Percentiles rank a stretch among this genome's conserved stretches.
Evolutionary conservation across 345 rosid species (phyloP).

Genomic region (Pugionium cornutum): DNA sequence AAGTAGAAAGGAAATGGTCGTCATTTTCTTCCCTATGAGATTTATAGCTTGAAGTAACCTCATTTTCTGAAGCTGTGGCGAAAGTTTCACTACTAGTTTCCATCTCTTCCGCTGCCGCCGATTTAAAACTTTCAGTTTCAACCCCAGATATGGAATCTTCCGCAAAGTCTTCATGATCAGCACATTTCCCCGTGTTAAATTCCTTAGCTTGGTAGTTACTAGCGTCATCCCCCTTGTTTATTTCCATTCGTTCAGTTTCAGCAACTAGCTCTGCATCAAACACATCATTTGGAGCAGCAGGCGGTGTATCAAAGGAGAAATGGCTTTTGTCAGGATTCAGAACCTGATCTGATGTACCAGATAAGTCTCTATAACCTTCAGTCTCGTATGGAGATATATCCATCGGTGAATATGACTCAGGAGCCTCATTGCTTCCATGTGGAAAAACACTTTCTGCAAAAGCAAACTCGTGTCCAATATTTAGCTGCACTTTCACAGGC

Average conservation of each 20-base stretch:
- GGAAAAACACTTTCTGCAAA: conserved; percentile 44
- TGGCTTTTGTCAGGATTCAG: conserved; percentile 40
- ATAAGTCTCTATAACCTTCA: conserved; percentile 50
- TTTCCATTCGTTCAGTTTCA: conserved; percentile 66
- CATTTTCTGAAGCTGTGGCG: conserved; percentile 57
- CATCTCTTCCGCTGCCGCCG: conserved; percentile 88
- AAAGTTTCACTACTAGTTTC: conserved; percentile 51
- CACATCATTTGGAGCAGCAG: conserved; percentile 42
- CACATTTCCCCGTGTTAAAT: conserved; percentile 37
- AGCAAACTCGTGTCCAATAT: conserved; percentile 56
- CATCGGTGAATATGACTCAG: conserved; percentile 79
- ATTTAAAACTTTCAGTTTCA: conserved; percentile 88
- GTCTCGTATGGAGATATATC: conserved; percentile 76
- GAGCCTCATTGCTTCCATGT: conserved; percentile 53
- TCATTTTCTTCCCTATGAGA: conserved; percentile 52
- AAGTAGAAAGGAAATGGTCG: conserved; percentile 41
- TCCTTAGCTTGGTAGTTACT: conserved; percentile 43
- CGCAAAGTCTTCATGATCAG: conserved; percentile 44
- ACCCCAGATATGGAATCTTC: conserved; percentile 62
- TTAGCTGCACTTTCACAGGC: conserved; percentile 52
- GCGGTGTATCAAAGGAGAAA: conserved; percentile 43
- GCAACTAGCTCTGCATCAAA: conserved; percentile 60
- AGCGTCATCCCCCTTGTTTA: conserved; percentile 50
- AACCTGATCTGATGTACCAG: conserved; percentile 65
- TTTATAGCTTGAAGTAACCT: conserved; percentile 57